Percentiles rank a stretch among this genome's conserved stretches.
These are phyloP conservation scores for Ceratocystis variospora DNA, from an alignment of 2,329 filamentous ascomycete genomes.

Conservation along the genomic window DNA sequence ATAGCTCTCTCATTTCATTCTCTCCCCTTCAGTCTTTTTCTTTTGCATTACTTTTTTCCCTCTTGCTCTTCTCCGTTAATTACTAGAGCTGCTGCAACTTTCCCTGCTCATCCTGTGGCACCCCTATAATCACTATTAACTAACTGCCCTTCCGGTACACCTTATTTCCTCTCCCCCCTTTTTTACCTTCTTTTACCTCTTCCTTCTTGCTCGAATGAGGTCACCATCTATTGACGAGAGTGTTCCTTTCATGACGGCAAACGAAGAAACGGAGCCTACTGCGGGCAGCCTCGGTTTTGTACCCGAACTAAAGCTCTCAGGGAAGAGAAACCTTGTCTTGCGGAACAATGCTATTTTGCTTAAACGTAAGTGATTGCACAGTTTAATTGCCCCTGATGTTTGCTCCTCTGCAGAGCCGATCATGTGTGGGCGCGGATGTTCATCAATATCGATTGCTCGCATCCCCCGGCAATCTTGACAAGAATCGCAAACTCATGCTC, in stretches of 20 bases:
- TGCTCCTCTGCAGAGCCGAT: background rate
- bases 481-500: slow-evolving; percentile 2
- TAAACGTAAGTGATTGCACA: slow-evolving; percentile 20
- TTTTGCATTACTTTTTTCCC: background rate
- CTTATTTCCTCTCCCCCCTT: background rate
- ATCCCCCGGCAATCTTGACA: background rate
- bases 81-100: background rate
- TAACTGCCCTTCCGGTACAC: background rate
- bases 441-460: background rate
- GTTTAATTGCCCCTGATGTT: background rate
- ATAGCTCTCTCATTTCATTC: background rate
- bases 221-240: slow-evolving; percentile 13
- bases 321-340: slow-evolving; percentile 20
- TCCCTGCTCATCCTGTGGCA: background rate
- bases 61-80: background rate
- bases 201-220: slow-evolving; percentile 4
- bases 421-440: background rate
- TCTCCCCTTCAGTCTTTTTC: background rate
- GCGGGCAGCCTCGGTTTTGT: background rate
- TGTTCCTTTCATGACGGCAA: slow-evolving; percentile 16
- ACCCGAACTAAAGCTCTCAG: slow-evolving; percentile 19
- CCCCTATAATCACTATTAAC: background rate
- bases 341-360: slow-evolving; percentile 20
- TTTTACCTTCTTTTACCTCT: background rate
- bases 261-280: slow-evolving; percentile 11